Percentiles rank a stretch among this genome's conserved stretches.
Conservation (phyloP, 1,284 basidiomycete genomes). For the Coniferiporia sulphurascens region DNA sequence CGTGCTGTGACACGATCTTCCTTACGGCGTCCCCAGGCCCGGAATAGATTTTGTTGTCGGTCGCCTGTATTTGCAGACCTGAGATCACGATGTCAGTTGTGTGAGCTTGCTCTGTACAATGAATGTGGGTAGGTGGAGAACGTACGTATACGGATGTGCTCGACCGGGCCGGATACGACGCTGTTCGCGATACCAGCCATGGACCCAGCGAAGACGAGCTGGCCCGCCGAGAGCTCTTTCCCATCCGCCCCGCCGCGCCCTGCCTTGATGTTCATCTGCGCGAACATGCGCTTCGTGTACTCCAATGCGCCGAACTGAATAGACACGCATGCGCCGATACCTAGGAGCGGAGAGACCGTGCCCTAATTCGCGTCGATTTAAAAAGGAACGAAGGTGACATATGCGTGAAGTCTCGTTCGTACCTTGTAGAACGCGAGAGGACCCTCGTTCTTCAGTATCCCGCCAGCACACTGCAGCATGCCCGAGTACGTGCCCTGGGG, state of each 20-base stretch:
- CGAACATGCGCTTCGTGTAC: conserved; percentile 83
- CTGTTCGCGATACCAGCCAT: conserved; percentile 88
- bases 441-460: conserved; percentile 88
- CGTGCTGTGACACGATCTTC: conserved; percentile 73
- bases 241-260: conserved; percentile 60
- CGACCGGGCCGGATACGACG: conserved; percentile 91
- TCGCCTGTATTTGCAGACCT: conserved; percentile 85
- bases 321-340: conserved; percentile 93
- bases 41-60: conserved; percentile 65
- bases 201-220: conserved; percentile 78
- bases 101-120: conserved; percentile 13
- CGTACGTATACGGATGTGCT: conserved; percentile 95
- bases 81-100: not conserved
- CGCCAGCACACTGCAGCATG: conserved; percentile 85
- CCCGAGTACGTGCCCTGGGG: conserved; percentile 84
- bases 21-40: conserved; percentile 84
- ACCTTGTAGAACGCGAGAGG: conserved; percentile 96
- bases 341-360: conserved; percentile 87
- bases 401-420: conserved; percentile 18
- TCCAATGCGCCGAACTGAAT: conserved; percentile 96
- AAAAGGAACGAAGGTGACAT: not conserved
- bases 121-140: conserved; percentile 21
- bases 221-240: conserved; percentile 50
- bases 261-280: conserved; percentile 46
- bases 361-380: conserved; percentile 50